Percentiles rank a stretch among this genome's conserved stretches.
Conservation (phyloP, 176 grass and related monocot genomes). For the Hordeum marinum region DNA sequence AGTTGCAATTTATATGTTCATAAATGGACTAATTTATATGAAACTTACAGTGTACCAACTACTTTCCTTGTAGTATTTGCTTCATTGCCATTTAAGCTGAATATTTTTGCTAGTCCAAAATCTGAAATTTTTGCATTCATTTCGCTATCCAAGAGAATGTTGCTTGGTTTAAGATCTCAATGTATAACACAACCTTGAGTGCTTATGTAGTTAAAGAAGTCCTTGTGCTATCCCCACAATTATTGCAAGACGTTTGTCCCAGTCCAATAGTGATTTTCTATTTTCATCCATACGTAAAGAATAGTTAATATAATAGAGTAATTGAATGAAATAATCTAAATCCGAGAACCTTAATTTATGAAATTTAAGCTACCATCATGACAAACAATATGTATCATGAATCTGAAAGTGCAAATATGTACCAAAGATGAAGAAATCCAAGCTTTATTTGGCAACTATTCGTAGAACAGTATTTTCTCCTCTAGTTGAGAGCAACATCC, state of each 20-base stretch:
- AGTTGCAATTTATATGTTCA: neutral
- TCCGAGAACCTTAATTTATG: neutral
- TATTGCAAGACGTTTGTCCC: slow-evolving; percentile 25
- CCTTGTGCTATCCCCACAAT: slow-evolving; percentile 37
- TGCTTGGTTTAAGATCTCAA: slow-evolving; percentile 48
- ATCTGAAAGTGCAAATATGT: neutral
- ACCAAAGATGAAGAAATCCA: slow-evolving; percentile 65
- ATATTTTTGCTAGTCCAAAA: slow-evolving; percentile 49
- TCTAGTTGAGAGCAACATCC: slow-evolving; percentile 33
- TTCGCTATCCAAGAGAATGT: slow-evolving; percentile 36
- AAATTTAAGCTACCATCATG: neutral
- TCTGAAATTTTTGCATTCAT: slow-evolving; percentile 40
- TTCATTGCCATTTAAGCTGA: slow-evolving; percentile 26
- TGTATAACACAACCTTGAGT: slow-evolving; percentile 39
- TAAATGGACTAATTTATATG: neutral
- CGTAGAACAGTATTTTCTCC: slow-evolving; percentile 59
- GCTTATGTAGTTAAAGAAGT: slow-evolving; percentile 49
- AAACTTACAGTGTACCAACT: slow-evolving; percentile 12
- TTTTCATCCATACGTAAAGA: slow-evolving; percentile 5
- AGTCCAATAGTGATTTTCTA: slow-evolving; percentile 26
- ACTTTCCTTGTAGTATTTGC: slow-evolving; percentile 6
- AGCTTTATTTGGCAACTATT: slow-evolving; percentile 70
- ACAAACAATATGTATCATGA: neutral
- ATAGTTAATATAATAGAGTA: neutral
- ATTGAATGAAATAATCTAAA: neutral